phyloP scores from a whole-genome alignment of 148 eudicot species.

The Talinum fruticosum region DNA sequence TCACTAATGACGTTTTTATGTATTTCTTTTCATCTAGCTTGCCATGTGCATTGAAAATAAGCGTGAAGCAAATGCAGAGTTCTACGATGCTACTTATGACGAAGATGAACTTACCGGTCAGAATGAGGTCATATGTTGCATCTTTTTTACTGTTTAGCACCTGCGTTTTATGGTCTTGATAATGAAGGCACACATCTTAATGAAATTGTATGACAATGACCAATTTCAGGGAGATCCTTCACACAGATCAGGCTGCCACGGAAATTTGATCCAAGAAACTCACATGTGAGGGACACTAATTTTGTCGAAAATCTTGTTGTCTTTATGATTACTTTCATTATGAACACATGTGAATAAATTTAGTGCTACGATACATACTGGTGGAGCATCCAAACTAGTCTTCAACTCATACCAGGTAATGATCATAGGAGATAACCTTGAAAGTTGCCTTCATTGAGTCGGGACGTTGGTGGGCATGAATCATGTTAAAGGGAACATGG shows the following conservation, averaged over 20 bases:
- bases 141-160: background rate
- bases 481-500: no score
- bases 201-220: slow-evolving; percentile 42
- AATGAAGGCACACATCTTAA: slow-evolving; percentile 7
- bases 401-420: background rate
- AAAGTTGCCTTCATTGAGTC: no score
- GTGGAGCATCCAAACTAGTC: background rate
- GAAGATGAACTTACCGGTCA: slow-evolving; percentile 35
- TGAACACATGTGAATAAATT: no score
- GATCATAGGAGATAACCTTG: background rate
- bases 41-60: slow-evolving; percentile 83
- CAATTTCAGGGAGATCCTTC: slow-evolving; percentile 5
- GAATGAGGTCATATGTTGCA: slow-evolving; percentile 28
- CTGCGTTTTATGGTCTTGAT: slow-evolving; percentile 6
- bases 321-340: no score
- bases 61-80: slow-evolving; percentile 47
- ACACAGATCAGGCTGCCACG: background rate
- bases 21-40: slow-evolving; percentile 39
- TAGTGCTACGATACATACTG: background rate
- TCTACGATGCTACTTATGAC: slow-evolving; percentile 42
- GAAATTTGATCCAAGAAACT: background rate
- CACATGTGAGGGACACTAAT: background rate
- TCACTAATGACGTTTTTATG: background rate
- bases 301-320: background rate
- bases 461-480: no score